These are phyloP conservation scores for Stagonosporopsis chrysanthemi DNA, from an alignment of 2,329 filamentous ascomycete genomes.

Conservation along the genomic window DNA sequence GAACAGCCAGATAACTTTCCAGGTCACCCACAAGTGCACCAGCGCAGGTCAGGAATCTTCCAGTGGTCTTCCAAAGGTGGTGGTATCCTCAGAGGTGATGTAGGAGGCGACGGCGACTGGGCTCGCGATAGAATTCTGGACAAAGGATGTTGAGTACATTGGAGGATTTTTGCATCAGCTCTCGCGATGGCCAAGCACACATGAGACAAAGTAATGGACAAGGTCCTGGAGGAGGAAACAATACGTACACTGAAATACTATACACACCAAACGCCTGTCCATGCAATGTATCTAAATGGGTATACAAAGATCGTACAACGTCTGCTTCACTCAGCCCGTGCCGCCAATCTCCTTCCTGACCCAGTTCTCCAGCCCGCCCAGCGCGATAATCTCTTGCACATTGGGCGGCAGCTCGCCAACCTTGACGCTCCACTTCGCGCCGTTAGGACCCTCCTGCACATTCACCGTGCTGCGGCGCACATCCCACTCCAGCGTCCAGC, in stretches of 20 bases:
- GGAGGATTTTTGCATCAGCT: neutral
- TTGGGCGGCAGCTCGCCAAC: constrained; percentile 85
- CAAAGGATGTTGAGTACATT: neutral
- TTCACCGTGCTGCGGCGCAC: constrained; percentile 73
- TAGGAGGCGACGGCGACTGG: neutral
- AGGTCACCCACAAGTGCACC: constrained; percentile 16
- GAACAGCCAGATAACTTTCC: constrained; percentile 8
- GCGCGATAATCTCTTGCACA: constrained; percentile 69
- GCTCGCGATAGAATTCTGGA: neutral
- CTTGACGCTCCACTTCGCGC: constrained; percentile 76
- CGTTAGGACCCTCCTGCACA: constrained; percentile 73
- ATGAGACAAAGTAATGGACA: neutral
- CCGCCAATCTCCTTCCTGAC: constrained; percentile 72
- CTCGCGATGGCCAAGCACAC: neutral
- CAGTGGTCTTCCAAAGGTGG: constrained; percentile 11
- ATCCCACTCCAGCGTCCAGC: constrained; percentile 87
- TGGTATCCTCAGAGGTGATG: constrained; percentile 8
- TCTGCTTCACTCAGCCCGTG: constrained; percentile 24
- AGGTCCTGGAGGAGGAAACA: constrained; percentile 7
- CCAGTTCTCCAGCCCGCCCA: constrained; percentile 82
- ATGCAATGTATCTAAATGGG: constrained; percentile 26
- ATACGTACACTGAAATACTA: constrained; percentile 11
- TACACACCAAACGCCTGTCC: constrained; percentile 20
- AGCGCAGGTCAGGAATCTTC: neutral
- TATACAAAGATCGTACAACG: constrained; percentile 27